Base-by-base conservation (phyloP, 495 filamentous ascomycete species). In the Schizothecium vesticola region DNA sequence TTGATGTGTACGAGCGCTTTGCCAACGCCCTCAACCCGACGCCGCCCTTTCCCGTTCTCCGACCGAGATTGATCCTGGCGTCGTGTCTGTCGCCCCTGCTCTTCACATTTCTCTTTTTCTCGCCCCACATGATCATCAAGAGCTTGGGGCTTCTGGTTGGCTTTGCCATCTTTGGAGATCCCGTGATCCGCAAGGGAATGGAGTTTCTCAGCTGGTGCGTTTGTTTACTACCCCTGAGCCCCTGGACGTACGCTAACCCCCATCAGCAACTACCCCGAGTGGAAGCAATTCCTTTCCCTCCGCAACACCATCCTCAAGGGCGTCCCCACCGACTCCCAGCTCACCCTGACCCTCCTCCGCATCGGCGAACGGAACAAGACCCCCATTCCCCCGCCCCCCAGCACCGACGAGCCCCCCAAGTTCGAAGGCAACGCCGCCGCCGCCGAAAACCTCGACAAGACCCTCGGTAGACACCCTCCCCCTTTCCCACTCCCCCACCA, bases 311-410 rank as follows among this genome's bases (percentile, higher is more conserved):
- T 94, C 0, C 86, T 96, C 63, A 87, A 89, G 72, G 90, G 89
- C 19, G 86, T 93, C 56, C 92, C 92, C 0, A 94, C 92, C 0
- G 93, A 94, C 72, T 91, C 90, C 11, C 92, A 94, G 72, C 83
- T 96, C 21, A 90, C 91, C 0, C 75, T 96, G 36, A 94, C 92
- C 3, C 83, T 95, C 1, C 88, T 96, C 28, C 89, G 92, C 23
- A 88, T 93, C 60, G 91, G 91, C 57, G 92, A 94, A 78, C 86
- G 86, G 9, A 93, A 92, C 74, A 87, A 90, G 65, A 85, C 90
- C 5, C 91, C 92, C 6, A 76, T 96, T 1, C 90, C 91, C 13
- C 91, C 92, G 24, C 88, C 92, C 6, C 91, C 91, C n/a, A 77
- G 77, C 3, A 28, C n/a, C 3, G 8, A 9, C 19, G 26, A 61